Evolutionary conservation across 2,329 filamentous ascomycete genomes (phyloP), one percentile per base, ranked within the genome.

Genomic region (Neophaeococcomyces aloes): DNA sequence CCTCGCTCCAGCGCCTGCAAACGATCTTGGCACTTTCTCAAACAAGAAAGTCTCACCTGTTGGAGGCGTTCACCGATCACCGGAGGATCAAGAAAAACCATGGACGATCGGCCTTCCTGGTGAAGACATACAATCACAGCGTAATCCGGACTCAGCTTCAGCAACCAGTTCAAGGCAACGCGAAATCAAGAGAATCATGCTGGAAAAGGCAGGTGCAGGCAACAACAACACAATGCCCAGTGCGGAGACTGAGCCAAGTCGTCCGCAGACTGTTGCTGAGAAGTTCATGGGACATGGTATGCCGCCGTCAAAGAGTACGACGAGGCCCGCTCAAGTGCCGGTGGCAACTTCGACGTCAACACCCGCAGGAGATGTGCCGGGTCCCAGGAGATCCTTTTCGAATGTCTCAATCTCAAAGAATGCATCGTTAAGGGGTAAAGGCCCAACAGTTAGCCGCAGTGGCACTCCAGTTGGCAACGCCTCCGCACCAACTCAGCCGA

Each of bases 91-190:
- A 47, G 60, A 64, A 45, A 51, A 54, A 7, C 62, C 62, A 2
- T 65, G 58, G 53, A 59, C 56, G 11, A 59, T 65, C 36, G 57
- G 50, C 2, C 50, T 65, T 4, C 61, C 62, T 2, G 57, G 58
- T 2, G 41, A 52, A 15, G 49, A 54, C 15, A 41, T 45, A 13
- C 37, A 47, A 13, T 36, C 27, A 2, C 41, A 45, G 42, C 7
- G 42, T 36, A 17, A 27, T 37, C 31, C 39, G 11, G 29, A 47
- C 29, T 15, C 29, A 19, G 19, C 27, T 17, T 25, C 27, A 13
- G 41, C 30, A 2, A 38, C 29, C n/a, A 33, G 33, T 21, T 14
- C 23, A 2, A 29, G 30, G 17, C 21, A 32, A 31, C 41, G 41
- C 13, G 41, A 44, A 17, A 38, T 44, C 23, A 44, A 30, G 14